Base-by-base conservation (phyloP, 1,139 yeast genomes). In the Protomyces arabidopsidicola region DNA sequence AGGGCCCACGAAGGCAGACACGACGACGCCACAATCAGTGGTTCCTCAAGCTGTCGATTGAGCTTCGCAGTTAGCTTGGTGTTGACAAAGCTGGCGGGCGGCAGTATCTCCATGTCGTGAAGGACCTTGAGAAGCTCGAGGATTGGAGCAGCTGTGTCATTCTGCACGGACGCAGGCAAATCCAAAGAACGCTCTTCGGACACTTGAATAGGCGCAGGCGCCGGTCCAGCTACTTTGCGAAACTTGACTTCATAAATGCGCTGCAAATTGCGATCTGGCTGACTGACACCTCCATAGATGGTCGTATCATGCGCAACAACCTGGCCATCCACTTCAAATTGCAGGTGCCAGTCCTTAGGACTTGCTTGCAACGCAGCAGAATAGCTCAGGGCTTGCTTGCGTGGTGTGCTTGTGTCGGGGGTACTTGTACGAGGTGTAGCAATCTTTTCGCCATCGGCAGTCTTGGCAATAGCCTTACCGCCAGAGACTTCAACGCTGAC, bases 41-140 rank as follows among this genome's bases (percentile, higher is more conserved):
- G 95, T 68, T 93, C 98, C 70, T 91, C 97, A 51, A 93, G 75
- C 74, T 91, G 98, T 60, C 96, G 78, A 67, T 88, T 87, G 65
- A 93, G 77, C 73, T 91, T 93, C 0, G 95, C 96, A 2, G 96
- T 86, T 38, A 93, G 75, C 71, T 90, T 91, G 76, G 91, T 84
- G 71, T 89, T 91, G 70, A 86, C 77, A 70, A 90, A 91, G 27
- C 77, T 72, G 12, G 81, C 76, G 34, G 76, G 78, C 0, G 81
- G 73, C 10, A 83, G 45, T 8, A 65, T 61, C 27, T 51, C 53
- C 72, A 85, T 73, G 16, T 75, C 77, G 70, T 79, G 80, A 34
- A 88, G 74, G 0, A 81, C 75, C 66, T 81, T 83, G 67, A 90
- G 76, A 6, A 90, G 73, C 39, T 81, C 78, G 65, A 90, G 74